A percentile compares a stretch with the other conserved stretches of the same genome.
phyloP scores from a whole-genome alignment of 208 protist species.

The Spongospora subterranea region DNA sequence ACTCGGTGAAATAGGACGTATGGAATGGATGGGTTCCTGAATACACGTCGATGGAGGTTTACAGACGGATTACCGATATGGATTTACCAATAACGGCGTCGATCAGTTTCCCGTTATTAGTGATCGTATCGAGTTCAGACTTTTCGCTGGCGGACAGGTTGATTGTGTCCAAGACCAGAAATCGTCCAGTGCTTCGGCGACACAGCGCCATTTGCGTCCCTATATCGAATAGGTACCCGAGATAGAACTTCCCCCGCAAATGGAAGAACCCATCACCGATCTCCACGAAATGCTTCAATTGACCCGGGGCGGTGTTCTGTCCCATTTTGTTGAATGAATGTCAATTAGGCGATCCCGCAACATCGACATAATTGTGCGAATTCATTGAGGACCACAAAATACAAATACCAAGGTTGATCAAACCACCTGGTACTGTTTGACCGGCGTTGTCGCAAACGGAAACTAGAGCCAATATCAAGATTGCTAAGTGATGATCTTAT shows the following conservation, averaged over 20 bases:
- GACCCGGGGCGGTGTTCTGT: too few species aligned
- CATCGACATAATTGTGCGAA: too few species aligned
- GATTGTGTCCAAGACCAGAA: constrained; percentile 58
- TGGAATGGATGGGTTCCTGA: constrained; percentile 61
- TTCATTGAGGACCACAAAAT: too few species aligned
- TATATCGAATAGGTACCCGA: constrained; percentile 44
- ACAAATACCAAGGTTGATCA: too few species aligned
- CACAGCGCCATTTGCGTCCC: constrained; percentile 58
- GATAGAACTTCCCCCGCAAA: background rate
- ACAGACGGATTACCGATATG: background rate
- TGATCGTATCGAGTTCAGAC: constrained; percentile 7
- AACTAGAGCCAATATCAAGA: too few species aligned
- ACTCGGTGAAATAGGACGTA: constrained; percentile 43
- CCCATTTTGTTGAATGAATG: too few species aligned
- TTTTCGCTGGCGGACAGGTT: background rate
- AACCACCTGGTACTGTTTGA: too few species aligned
- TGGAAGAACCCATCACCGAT: constrained; percentile 31
- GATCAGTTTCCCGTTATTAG: constrained; percentile 38
- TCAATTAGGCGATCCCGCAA: too few species aligned
- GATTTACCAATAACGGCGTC: constrained; percentile 50
- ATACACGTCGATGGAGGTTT: too few species aligned
- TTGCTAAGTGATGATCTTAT: too few species aligned
- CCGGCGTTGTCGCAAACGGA: too few species aligned
- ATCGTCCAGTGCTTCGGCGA: constrained; percentile 19
- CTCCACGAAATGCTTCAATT: constrained; percentile 6